Conservation (phyloP, 495 filamentous ascomycete genomes). For the Paragyromitra xinjiangensis region DNA sequence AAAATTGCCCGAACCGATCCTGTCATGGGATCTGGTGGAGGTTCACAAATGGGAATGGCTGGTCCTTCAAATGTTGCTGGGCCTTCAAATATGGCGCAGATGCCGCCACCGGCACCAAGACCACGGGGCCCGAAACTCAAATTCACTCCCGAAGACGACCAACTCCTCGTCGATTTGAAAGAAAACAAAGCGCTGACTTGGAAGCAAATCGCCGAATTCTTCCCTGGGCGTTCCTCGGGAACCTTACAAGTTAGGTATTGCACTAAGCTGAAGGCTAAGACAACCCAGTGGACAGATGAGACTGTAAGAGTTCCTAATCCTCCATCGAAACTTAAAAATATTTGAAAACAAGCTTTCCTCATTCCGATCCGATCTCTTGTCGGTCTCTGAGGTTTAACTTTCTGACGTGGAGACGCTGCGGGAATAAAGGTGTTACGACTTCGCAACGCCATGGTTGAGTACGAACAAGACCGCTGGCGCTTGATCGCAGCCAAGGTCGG, state of each 20-base stretch:
- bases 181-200: slow-evolving; percentile 91
- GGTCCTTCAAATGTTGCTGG: slow-evolving; percentile 61
- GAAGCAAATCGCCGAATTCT: slow-evolving; percentile 96
- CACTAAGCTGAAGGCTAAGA: slow-evolving; percentile 90
- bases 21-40: slow-evolving; percentile 64
- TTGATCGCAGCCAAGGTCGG: slow-evolving; percentile 88
- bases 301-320: slow-evolving; percentile 69
- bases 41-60: slow-evolving; percentile 74
- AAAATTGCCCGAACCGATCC: slow-evolving; percentile 55
- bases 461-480: slow-evolving; percentile 89
- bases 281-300: slow-evolving; percentile 89
- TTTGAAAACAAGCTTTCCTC: slow-evolving; percentile 23
- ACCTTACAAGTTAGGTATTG: slow-evolving; percentile 94
- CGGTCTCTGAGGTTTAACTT: slow-evolving; percentile 24
- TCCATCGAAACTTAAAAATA: slow-evolving; percentile 24
- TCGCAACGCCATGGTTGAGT: slow-evolving; percentile 80
- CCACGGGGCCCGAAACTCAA: slow-evolving; percentile 86
- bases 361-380: slow-evolving; percentile 14
- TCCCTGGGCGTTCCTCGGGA: slow-evolving; percentile 84
- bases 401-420: slow-evolving; percentile 44
- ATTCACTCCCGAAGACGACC: slow-evolving; percentile 89
- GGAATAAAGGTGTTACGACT: slow-evolving; percentile 75
- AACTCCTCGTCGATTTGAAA: slow-evolving; percentile 83
- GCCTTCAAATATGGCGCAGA: slow-evolving; percentile 58
- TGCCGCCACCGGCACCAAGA: slow-evolving; percentile 73